Base-by-base conservation (phyloP, 257 asterid genomes). In the Osmanthus fragrans region DNA sequence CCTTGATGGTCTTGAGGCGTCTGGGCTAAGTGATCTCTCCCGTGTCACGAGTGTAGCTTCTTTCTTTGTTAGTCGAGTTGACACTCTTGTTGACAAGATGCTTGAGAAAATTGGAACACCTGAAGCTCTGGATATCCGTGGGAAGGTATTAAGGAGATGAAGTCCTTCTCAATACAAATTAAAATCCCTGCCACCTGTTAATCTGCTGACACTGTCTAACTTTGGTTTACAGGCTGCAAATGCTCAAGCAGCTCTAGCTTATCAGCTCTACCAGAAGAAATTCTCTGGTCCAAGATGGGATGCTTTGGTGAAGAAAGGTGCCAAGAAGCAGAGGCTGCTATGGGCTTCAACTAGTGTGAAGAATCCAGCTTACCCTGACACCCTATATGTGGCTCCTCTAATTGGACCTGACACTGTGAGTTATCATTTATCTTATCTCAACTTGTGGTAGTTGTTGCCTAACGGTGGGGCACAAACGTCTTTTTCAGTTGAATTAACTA, bases 211-310 rank as follows among this genome's bases (percentile, higher is more conserved):
- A 1, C 27, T 79, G 47, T 32, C 42, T 47, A 32, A 49, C 75
- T 42, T 65, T 76, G 42, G 67, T 47, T 71, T 25, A 65, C 90
- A 96, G 99, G 99, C 99, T 81, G 99, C 99, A 86, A 89, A 87
- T 89, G 98, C 99, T 70, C 99, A 96, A 88, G 99, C 99, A 47
- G 97, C 86, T 69, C 86, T 93, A 33, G 99, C 99, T 76, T 96
- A 81, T 85, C 90, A 93, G 90, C 91, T 96, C 72, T 96, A 96
- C 88, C 97, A 88, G 86, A 90, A 90, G 89, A 96, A 96, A 81
- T 96, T 96, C 88, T 96, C 99, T 56, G 99, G 99, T 45, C 96
- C 97, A 51, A 89, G 99, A 89, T 96, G 99, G 99, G 99, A 96
- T 83, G 97, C 95, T 33, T 83, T 96, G 92, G 96, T 86, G 81